Percentiles rank a stretch among this genome's conserved stretches.
Evolutionary conservation across 2,329 filamentous ascomycete species (phyloP).

Genomic region (Gnomoniopsis smithogilvyi): DNA sequence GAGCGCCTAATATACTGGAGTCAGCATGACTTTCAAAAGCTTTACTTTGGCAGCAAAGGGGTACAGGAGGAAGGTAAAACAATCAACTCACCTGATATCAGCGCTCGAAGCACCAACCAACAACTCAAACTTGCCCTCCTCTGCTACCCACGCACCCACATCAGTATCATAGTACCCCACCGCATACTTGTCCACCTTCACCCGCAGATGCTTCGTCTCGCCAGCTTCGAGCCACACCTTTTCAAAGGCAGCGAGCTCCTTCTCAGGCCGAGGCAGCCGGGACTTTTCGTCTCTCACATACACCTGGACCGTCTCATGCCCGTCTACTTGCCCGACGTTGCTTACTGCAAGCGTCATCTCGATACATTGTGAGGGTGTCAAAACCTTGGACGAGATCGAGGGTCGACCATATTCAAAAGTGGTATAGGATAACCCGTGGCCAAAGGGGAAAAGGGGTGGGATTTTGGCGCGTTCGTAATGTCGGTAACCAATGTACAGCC

Average conservation of each 20-base stretch:
- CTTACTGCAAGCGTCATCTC: constrained; percentile 46
- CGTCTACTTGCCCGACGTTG: constrained; percentile 54
- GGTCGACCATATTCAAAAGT: constrained; percentile 62
- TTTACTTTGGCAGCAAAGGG: background rate
- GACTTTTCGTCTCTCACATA: constrained; percentile 65
- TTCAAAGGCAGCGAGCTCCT: constrained; percentile 68
- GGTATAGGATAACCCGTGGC: constrained; percentile 72
- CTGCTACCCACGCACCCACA: constrained; percentile 59
- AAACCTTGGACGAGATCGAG: constrained; percentile 40
- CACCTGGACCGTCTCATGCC: constrained; percentile 64
- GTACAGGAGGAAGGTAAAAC: background rate
- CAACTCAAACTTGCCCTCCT: constrained; percentile 60
- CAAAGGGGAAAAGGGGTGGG: constrained; percentile 66
- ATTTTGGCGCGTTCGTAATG: constrained; percentile 65
- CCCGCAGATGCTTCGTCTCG: constrained; percentile 47
- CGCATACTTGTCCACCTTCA: constrained; percentile 47
- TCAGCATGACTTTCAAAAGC: constrained; percentile 7
- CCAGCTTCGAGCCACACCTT: constrained; percentile 59
- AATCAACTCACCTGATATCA: constrained; percentile 56
- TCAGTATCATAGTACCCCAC: constrained; percentile 62
- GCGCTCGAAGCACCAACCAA: constrained; percentile 59
- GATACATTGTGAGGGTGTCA: constrained; percentile 37
- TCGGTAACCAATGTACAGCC: constrained; percentile 69
- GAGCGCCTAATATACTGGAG: constrained; percentile 20
- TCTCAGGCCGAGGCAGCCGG: constrained; percentile 61